A percentile compares a stretch with the other conserved stretches of the same genome.
Conservation (phyloP, 257 asterid species). For the Gynochthodes officinalis region DNA sequence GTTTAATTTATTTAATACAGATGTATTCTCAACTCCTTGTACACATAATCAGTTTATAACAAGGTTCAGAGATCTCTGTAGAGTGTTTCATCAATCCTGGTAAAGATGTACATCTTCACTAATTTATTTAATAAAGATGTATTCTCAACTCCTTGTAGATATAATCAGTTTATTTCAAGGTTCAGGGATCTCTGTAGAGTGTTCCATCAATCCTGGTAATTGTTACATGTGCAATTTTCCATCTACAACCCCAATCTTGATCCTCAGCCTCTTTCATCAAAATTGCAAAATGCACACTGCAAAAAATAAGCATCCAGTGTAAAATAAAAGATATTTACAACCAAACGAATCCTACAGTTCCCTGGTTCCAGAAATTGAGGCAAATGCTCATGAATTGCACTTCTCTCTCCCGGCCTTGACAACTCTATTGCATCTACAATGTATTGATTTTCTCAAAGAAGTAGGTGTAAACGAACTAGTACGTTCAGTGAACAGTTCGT, state of each 20-base stretch:
- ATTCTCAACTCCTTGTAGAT: too few relatives aligned
- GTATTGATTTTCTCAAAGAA: background rate
- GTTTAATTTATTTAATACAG: background rate
- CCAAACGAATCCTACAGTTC: background rate
- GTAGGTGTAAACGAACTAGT: too few relatives aligned
- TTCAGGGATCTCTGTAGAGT: too few relatives aligned
- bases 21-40: background rate
- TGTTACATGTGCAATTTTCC: background rate
- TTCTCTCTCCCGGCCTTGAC: background rate
- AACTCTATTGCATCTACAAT: background rate
- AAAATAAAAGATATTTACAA: background rate
- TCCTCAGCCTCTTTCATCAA: background rate
- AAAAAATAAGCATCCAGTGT: too few relatives aligned
- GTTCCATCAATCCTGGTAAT: too few relatives aligned
- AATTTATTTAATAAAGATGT: too few relatives aligned
- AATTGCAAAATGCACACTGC: too few relatives aligned
- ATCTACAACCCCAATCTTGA: background rate
- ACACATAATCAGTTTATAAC: background rate
- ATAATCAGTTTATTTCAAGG: too few relatives aligned
- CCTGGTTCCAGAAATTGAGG: background rate
- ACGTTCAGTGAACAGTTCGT: too few relatives aligned
- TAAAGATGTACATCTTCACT: too few relatives aligned
- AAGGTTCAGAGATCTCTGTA: background rate
- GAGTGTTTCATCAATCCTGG: background rate
- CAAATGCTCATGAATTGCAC: background rate